Conservation (phyloP, 495 filamentous ascomycete species). For the Xylaria venustula region DNA sequence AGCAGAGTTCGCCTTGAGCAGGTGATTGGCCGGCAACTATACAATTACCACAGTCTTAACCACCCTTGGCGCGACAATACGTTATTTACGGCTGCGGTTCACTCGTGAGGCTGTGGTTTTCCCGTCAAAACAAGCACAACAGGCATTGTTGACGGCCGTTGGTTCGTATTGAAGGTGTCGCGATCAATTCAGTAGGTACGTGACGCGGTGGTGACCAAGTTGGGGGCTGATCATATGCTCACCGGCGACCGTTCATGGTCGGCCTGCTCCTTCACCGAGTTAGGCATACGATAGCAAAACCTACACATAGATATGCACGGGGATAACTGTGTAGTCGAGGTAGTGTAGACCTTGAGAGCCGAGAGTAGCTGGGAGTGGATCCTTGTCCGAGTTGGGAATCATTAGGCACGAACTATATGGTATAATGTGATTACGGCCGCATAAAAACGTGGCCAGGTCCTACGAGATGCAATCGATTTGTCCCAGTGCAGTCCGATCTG, state of each 20-base stretch:
- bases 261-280: slow-evolving; percentile 8
- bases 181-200: neutral
- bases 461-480: slow-evolving; percentile 16
- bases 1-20: slow-evolving; percentile 1
- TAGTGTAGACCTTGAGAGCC: neutral
- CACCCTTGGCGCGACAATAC: neutral
- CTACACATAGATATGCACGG: neutral
- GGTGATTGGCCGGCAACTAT: neutral
- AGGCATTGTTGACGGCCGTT: neutral
- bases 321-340: neutral
- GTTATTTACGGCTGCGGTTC: neutral
- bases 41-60: neutral
- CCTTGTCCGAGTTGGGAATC: slow-evolving; percentile 12
- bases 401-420: slow-evolving; percentile 9
- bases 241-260: neutral
- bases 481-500: slow-evolving; percentile 32
- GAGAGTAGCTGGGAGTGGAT: slow-evolving; percentile 1
- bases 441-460: slow-evolving; percentile 22
- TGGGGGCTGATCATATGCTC: slow-evolving; percentile 1
- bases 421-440: slow-evolving; percentile 14
- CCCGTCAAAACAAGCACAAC: neutral
- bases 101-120: neutral
- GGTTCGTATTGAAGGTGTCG: neutral
- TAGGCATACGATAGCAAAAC: neutral
- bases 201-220: slow-evolving; percentile 2